Evolutionary conservation across 495 filamentous ascomycete species (phyloP), one percentile per base, ranked within the genome.

Genomic region (Wilcoxina mikolae): DNA sequence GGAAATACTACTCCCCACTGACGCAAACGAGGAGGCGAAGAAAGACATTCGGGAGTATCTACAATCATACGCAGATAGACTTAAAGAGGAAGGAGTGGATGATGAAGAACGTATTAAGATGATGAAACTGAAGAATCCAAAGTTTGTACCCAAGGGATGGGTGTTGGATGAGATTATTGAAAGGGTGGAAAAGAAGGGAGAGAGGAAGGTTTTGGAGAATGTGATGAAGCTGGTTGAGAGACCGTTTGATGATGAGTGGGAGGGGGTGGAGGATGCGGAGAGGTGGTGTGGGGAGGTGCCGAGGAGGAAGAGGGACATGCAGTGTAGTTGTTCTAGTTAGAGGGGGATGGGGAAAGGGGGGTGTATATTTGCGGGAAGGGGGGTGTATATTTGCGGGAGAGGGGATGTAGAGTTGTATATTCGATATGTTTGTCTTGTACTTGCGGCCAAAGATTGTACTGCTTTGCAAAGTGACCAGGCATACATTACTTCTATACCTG

Each of bases 251-350:
- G 87, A 95, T 41, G 66, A 70, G 39, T 98, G 88, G 87, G 73
- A 69, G n/a, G 75, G 78, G 43, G 71, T 87, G 56, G 69, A 66
- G 59, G 78, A 78, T 58, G 49, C 50, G 56, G 75, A 80, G 61
- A 74, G 93, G 60, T 94, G 84, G 71, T 89, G 82, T 56, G 81
- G 86, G 7, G 88, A 95, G 72, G 87, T 95, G 51, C 91, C 91
- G 9, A 80, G 72, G 68, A 69, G 70, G 39, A 77, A 77, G 67
- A 74, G 85, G 61, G 84, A 80, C 39, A 78, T 94, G 78, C 90
- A 95, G 74, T 98, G 91, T 69, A 89, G 84, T 65, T 98, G 91
- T 23, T 52, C 49, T 10, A 38, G 29, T 52, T 52, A 52, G 49
- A 27, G 43, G 23, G 15, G 4, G 2, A 5, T 1, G 35, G 35